Evolutionary conservation across 495 filamentous ascomycete genomes (phyloP).

Genomic region (Apodospora peruviana): DNA sequence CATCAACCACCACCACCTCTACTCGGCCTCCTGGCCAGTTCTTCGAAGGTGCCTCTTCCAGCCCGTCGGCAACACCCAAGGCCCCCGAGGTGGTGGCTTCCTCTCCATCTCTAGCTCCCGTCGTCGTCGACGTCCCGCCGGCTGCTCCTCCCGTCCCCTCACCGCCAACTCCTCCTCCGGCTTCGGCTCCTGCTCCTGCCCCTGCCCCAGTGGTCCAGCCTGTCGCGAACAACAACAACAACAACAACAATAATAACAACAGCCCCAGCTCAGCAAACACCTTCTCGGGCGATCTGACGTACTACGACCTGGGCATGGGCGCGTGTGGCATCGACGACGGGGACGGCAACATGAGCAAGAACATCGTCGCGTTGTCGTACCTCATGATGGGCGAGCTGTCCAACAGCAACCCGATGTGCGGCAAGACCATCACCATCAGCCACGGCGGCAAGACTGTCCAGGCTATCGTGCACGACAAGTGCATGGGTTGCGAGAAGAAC

Average conservation of each 20-base stretch:
- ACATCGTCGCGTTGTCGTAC: conserved; percentile 41
- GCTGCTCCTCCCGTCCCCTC: conserved; percentile 1
- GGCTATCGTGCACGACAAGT: conserved; percentile 67
- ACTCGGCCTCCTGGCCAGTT: too few species aligned
- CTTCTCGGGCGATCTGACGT: conserved; percentile 40
- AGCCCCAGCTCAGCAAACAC: conserved; percentile 8
- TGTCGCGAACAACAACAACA: conserved; percentile 3
- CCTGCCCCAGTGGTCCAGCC: conserved; percentile 6
- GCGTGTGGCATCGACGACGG: conserved; percentile 40
- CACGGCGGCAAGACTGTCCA: conserved; percentile 47
- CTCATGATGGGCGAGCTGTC: conserved; percentile 38
- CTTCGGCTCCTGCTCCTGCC: background rate
- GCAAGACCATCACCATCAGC: conserved; percentile 57
- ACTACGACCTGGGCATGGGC: conserved; percentile 39
- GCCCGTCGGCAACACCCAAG: conserved; percentile 9
- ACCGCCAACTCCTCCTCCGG: background rate
- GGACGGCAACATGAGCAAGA: conserved; percentile 31
- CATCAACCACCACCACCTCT: conserved; percentile 16
- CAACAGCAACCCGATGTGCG: conserved; percentile 58
- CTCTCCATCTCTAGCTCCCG: background rate
- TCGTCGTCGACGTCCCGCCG: conserved; percentile 1
- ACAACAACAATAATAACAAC: too few species aligned
- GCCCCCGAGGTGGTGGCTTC: conserved; percentile 7
- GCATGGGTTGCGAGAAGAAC: conserved; percentile 54
- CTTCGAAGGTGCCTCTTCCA: conserved; percentile 23